Percentiles rank a stretch among this genome's conserved stretches.
Evolutionary conservation across 345 rosid species (phyloP).

Genomic region (Ricinus communis): DNA sequence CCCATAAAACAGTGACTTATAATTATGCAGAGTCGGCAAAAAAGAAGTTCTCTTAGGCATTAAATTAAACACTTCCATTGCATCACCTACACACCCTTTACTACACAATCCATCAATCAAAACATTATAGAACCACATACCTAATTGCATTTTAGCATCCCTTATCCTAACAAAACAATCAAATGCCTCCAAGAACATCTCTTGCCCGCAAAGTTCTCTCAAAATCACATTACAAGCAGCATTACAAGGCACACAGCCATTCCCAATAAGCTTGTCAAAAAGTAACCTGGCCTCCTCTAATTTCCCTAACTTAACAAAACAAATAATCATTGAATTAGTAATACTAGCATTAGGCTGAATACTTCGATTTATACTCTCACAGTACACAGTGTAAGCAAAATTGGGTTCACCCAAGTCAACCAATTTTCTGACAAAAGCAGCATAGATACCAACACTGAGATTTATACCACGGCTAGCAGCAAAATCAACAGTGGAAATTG

Average conservation of each 20-base stretch:
- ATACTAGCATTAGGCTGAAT: conserved; percentile 40
- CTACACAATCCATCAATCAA: conserved; percentile 51
- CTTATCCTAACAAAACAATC: conserved; percentile 34
- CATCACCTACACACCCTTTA: conserved; percentile 52
- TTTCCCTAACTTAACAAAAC: conserved; percentile 51
- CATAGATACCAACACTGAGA: conserved; percentile 36
- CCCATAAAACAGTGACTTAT: conserved; percentile 61
- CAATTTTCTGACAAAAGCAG: conserved; percentile 42
- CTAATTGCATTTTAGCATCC: conserved; percentile 34
- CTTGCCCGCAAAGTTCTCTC: conserved; percentile 38
- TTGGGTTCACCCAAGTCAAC: conserved; percentile 41
- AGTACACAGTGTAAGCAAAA: conserved; percentile 44
- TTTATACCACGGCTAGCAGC: conserved; percentile 40
- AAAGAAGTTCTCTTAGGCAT: conserved; percentile 42
- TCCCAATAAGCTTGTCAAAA: conserved; percentile 45
- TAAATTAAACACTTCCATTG: conserved; percentile 44
- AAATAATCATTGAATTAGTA: conserved; percentile 50
- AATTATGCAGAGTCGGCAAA: conserved; percentile 40
- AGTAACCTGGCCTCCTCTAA: conserved; percentile 48
- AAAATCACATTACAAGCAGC: conserved; percentile 42
- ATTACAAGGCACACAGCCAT: conserved; percentile 34
- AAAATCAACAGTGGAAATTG: conserved; percentile 38
- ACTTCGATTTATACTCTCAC: conserved; percentile 38
- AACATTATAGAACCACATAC: conserved; percentile 40
- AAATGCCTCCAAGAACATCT: conserved; percentile 51